Base-by-base conservation (phyloP, 2,329 filamentous ascomycete genomes). In the Coniochaeta sp. region DNA sequence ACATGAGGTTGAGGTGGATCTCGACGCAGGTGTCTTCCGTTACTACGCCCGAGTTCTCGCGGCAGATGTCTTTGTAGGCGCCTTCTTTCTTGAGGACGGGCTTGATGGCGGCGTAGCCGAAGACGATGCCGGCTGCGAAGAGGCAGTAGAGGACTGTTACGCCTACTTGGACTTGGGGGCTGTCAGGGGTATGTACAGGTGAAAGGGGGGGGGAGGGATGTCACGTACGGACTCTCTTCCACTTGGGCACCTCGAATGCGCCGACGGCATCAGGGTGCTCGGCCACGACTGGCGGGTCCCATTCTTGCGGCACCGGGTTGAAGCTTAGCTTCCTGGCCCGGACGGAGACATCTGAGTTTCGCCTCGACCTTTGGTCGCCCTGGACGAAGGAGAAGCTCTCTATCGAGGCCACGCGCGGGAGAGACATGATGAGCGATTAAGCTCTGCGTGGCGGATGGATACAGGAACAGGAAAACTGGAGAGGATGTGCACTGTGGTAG, bases 91-190 rank as follows among this genome's bases (percentile, higher is more conserved):
- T 86, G 24, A 95, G 74, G 8, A 94, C 80, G 0, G 89, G 89
- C 65, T 94, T 95, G 58, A 95, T 75, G 12, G 89, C 89, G 14
- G 89, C 89, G 67, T 89, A 95, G 30, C 89, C 89, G 68, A 94
- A 94, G 16, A 94, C 82, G 35, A 91, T 74, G 1, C 89, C 91
- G 4, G 90, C 85, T 6, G 87, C 83, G 54, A 95, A 61, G 51
- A 73, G 62, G 56, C 68, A 72, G 63, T 70, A 71, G 18, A 66
- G 27, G 14, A 73, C 68, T 3, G 67, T 63, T 22, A 60, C 65
- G n/a, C 59, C 53, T 30, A 72, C 63, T 58, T 72, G 70, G 48
- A 68, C 70, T 72, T n/a, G n/a, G n/a, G n/a, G n/a, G n/a, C n/a
- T n/a, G n/a, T n/a, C n/a, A n/a, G n/a, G n/a, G n/a, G n/a, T n/a